Base-by-base conservation (phyloP, 768 basidiomycete species). In the Mycena pura region DNA sequence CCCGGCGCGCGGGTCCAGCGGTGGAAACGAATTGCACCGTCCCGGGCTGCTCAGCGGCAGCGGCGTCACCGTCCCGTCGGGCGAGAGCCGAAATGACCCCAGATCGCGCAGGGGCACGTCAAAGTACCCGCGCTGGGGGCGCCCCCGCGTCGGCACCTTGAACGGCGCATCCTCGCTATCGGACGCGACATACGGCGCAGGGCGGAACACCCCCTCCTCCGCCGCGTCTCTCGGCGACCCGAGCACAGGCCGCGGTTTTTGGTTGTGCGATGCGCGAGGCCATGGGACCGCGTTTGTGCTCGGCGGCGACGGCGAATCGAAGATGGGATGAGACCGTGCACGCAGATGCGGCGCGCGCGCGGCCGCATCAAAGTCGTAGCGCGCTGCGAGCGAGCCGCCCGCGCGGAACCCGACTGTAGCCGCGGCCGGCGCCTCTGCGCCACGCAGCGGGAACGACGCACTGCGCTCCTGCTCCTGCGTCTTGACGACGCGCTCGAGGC, bases 401-500 rank as follows among this genome's bases (percentile, higher is more conserved):
- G 75, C 74, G 68, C 78, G 71, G 74, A 81, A 75, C 11, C 67
- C 62, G 31, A 43, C 10, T 54, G 57, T 41, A 60, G 56, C 38
- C 59, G 51, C 58, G 53, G 14, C 66, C 45, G 27, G 65, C 46
- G 27, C 45, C 50, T 34, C 57, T 43, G 19, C 43, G 44, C 1
- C 60, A 27, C 62, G 48, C 31, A 66, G 62, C 55, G 66, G 67
- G 29, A 66, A 51, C 44, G 68, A 66, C 43, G 64, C 66, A 44
- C 71, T 60, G 11, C 68, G 62, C 45, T 74, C 73, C 41, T 72
- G 71, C 47, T 68, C 71, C 60, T 72, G 71, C 47, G 68, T 70
- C 60, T 76, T 75, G 6, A 78, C 85, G 53, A 93, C 85, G 62
- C 85, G 81, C 73, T 93, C 89, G 50, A 95, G 78, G 70, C 85